Evolutionary conservation across 2,329 filamentous ascomycete species (phyloP), one percentile per base, ranked within the genome.

Genomic region (Colletotrichum sojae): DNA sequence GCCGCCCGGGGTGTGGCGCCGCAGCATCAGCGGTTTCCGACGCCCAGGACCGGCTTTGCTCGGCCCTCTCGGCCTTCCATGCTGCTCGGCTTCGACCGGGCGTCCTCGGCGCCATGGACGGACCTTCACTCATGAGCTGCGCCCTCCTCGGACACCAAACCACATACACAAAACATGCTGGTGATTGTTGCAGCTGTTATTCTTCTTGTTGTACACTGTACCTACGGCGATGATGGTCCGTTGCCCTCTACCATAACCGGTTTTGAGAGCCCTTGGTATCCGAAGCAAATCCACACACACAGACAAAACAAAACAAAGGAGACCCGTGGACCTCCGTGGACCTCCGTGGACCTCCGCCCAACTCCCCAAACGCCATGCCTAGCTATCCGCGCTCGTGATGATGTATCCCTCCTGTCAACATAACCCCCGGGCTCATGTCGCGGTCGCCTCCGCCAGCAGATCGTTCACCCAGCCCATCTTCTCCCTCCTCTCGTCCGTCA

Each of bases 401-500:
- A n/a, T 31, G 25, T 48, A 20, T 22, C 31, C 31, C 31, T 27
- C 3, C 40, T 16, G 5, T 15, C 18, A 4, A 36, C 27, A 6
- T 25, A 5, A n/a, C 52, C 48, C 31, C 31, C 18, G 25, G 16
- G 16, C 27, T 70, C 64, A 67, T 25, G 53, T 48, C 22, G 54
- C 51, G 27, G 54, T 63, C 27, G 54, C 20, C 20, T 61, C 56
- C 40, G 60, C 56, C 51, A 82, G 55, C 67, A 88, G 73, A 74
- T 89, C 87, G 8, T 81, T 83, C 2, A 87, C 85, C 84, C 85
- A 89, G 2, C 87, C 88, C 84, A 90, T 82, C 36, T 73, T 78
- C 70, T 87, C 85, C 60, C 88, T 77, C 59, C 81, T 75, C 46
- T 87, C 85, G 63, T 88, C 86, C 46, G 81, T 78, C 13, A 91